Evolutionary conservation across 805 yeast genomes (phyloP).

Genomic region (Wickerhamomyces hampshirensis): DNA sequence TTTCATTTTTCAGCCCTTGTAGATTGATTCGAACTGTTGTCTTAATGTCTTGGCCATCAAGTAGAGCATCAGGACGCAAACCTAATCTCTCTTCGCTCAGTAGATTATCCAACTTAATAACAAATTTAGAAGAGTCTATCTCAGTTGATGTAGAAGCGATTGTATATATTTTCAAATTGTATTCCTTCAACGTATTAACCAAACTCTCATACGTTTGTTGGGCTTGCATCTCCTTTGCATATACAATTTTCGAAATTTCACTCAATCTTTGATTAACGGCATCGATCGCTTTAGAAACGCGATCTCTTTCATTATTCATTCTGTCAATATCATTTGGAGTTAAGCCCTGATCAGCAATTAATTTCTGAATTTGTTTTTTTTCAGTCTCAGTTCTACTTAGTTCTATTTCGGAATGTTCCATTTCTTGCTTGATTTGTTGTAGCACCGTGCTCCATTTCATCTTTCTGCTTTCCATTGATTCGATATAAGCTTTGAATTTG

Average conservation of each 20-base stretch:
- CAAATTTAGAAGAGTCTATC: conserved; percentile 29
- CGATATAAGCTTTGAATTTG: conserved; percentile 69
- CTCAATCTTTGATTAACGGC: conserved; percentile 37
- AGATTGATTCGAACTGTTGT: conserved; percentile 31
- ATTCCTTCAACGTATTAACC: conserved; percentile 47
- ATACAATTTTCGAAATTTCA: conserved; percentile 40
- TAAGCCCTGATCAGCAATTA: conserved; percentile 50
- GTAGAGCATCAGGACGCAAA: conserved; percentile 35
- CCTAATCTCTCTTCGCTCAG: conserved; percentile 42
- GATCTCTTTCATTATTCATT: conserved; percentile 58
- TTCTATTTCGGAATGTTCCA: conserved; percentile 38
- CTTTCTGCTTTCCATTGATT: conserved; percentile 60
- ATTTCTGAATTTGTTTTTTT: conserved; percentile 36
- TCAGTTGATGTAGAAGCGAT: conserved; percentile 32
- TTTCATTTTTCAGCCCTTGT: conserved; percentile 39
- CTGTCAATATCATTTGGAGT: conserved; percentile 60
- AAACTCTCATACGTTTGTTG: conserved; percentile 46
- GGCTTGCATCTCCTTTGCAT: conserved; percentile 46
- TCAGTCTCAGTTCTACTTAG: conserved; percentile 36
- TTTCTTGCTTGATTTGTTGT: conserved; percentile 52
- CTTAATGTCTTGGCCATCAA: conserved; percentile 36
- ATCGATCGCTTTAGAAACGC: conserved; percentile 51
- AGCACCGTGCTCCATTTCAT: conserved; percentile 58
- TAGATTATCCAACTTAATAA: conserved; percentile 36
- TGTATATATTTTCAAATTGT: conserved; percentile 49